Percentiles rank a stretch among this genome's conserved stretches.
These are phyloP conservation scores for Metarhizium rileyi DNA, from an alignment of 2,329 filamentous ascomycete species.

Conservation along the genomic window DNA sequence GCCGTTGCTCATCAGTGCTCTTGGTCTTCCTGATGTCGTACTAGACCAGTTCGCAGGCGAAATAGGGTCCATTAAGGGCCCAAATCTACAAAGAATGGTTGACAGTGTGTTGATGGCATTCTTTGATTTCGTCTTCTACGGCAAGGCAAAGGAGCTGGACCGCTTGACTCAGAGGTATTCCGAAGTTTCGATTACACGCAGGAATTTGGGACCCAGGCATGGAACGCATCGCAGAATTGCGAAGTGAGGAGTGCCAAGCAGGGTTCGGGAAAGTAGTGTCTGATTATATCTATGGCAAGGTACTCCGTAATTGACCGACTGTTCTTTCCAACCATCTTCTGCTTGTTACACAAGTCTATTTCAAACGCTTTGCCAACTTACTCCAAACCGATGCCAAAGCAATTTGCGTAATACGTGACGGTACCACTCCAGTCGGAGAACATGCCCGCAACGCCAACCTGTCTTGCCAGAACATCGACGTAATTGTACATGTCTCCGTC, in stretches of 20 bases:
- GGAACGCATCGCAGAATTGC: no score
- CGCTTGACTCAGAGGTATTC: constrained; percentile 3
- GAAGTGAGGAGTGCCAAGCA: no score
- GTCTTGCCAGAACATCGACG: constrained; percentile 51
- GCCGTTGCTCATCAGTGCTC: constrained; percentile 15
- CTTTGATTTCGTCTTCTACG: constrained; percentile 12
- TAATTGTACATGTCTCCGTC: constrained; percentile 60
- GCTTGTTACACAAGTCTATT: no score
- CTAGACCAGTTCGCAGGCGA: constrained; percentile 5
- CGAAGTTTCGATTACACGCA: constrained; percentile 12
- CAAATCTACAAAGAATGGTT: constrained; percentile 12
- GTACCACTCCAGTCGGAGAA: constrained; percentile 64
- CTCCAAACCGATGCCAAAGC: constrained; percentile 35
- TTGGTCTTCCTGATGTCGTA: constrained; percentile 12
- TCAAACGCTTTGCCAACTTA: no score
- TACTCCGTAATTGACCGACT: no score
- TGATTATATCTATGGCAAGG: no score
- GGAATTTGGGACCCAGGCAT: constrained; percentile 6
- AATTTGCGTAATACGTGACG: constrained; percentile 63
- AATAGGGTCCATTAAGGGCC: constrained; percentile 10
- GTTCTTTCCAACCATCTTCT: no score
- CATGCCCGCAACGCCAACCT: constrained; percentile 51
- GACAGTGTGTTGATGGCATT: constrained; percentile 13
- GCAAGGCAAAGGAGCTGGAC: constrained; percentile 5
- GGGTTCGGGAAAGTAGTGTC: no score